Evolutionary conservation across 805 yeast species (phyloP).

Genomic region (baker's yeast (Saccharomyces cerevisiae)): DNA sequence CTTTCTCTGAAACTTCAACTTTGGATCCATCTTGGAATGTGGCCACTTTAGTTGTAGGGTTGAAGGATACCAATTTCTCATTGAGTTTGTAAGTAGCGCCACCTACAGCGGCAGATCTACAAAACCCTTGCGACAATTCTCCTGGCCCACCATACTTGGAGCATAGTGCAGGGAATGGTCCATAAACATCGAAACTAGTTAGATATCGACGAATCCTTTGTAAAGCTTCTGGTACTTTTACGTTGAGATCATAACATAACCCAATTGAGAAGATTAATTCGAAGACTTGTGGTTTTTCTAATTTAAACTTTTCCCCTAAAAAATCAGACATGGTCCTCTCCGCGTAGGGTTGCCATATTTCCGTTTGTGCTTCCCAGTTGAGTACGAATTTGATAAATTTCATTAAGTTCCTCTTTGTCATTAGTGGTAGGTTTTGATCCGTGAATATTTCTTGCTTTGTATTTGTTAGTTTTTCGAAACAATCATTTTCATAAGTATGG

Average conservation of each 20-base stretch:
- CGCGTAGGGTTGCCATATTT: conserved; percentile 48
- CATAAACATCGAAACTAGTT: conserved; percentile 81
- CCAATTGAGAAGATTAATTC: conserved; percentile 87
- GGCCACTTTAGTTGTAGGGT: conserved; percentile 60
- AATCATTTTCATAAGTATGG: conserved; percentile 90
- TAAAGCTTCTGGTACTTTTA: conserved; percentile 66
- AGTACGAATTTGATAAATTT: conserved; percentile 82
- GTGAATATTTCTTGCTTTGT: conserved; percentile 92
- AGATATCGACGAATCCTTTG: conserved; percentile 77
- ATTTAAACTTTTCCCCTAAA: conserved; percentile 54
- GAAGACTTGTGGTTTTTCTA: conserved; percentile 65
- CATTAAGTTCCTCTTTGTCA: conserved; percentile 75
- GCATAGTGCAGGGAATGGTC: conserved; percentile 85
- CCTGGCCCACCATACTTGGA: conserved; percentile 95
- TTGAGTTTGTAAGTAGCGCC: conserved; percentile 88
- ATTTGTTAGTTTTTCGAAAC: conserved; percentile 76
- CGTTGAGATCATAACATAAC: conserved; percentile 51
- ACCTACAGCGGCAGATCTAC: conserved; percentile 96
- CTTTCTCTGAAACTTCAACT: conserved; percentile 69
- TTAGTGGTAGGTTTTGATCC: conserved; percentile 65
- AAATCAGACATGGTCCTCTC: conserved; percentile 52
- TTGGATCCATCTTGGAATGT: conserved; percentile 65
- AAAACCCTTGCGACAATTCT: conserved; percentile 91
- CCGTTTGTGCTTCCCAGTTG: conserved; percentile 53
- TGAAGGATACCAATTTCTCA: conserved; percentile 56